These are phyloP conservation scores for Aspergillus olivimuriae DNA, from an alignment of 495 filamentous ascomycete genomes.

Conservation along the genomic window DNA sequence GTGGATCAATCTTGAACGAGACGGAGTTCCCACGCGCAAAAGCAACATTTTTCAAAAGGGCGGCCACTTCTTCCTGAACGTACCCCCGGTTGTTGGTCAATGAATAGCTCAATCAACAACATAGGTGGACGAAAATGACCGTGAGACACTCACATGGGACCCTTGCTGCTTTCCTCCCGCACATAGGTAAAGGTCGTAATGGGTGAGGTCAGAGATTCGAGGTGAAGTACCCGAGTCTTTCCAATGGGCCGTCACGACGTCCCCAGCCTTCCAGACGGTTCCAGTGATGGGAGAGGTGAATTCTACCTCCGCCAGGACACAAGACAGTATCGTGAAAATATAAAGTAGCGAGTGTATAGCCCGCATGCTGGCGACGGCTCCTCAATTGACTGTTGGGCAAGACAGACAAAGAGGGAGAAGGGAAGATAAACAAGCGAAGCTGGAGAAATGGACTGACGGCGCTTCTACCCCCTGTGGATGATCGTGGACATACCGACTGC, in stretches of 20 bases:
- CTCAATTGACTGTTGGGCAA: neutral
- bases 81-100: neutral
- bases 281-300: conserved; percentile 31
- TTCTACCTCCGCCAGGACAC: conserved; percentile 49
- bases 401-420: neutral
- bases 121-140: neutral
- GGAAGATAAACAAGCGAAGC: too few relatives aligned
- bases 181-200: conserved; percentile 57
- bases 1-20: conserved; percentile 43
- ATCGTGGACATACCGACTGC: too few relatives aligned
- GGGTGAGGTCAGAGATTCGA: conserved; percentile 41
- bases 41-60: conserved; percentile 28
- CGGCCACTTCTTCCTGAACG: conserved; percentile 41
- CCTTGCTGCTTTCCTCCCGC: conserved; percentile 52
- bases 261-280: conserved; percentile 44
- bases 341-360: conserved; percentile 28
- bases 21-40: conserved; percentile 48
- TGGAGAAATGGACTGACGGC: too few relatives aligned
- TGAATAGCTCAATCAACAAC: neutral
- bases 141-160: conserved; percentile 28
- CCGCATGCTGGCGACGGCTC: conserved; percentile 24
- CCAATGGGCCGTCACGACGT: conserved; percentile 52
- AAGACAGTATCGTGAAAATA: conserved; percentile 35
- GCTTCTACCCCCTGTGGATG: too few relatives aligned
- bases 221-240: conserved; percentile 48